Evolutionary conservation across 345 rosid genomes (phyloP), one percentile per base, ranked within the genome.

Genomic region (Rhizophora apiculata): DNA sequence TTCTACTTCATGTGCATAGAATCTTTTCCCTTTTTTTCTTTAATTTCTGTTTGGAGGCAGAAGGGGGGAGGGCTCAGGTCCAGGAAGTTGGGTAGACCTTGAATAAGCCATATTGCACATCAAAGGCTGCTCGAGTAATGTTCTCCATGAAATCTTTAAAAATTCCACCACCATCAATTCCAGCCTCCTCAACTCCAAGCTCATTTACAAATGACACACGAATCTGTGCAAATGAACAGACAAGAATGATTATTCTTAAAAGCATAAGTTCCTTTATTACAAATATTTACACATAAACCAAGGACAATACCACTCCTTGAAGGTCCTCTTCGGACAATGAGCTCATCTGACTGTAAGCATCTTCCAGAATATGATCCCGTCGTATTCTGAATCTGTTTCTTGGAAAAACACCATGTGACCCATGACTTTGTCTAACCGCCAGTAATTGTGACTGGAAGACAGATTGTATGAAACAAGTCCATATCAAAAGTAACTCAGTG

Each of bases 101-200:
- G 78, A 95, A 92, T 76, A 95, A 82, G 51, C 99, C 98, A 78
- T 92, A 92, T 78, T 95, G 99, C 77, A 90, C 96, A 78, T 92
- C 96, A 68, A 95, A 95, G 59, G 99, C 99, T 49, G 99, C 97
- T 69, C 90, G 89, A 58, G 96, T 86, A 64, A 95, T 95, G 73
- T 95, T 95, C 76, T 95, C 98, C 99, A 95, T 92, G 75, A 95
- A 95, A 86, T 95, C 99, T 85, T 95, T 95, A 82, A 95, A 95
- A 80, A 95, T 95, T 62, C 98, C 99, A 76, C 98, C 99, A 67
- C 99, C 99, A 82, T 95, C 99, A 71, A 95, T 92, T 63, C 99
- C 99, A 84, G 99, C 99, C 83, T 95, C 99, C 86, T 95, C 99
- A 64, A 89, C 99, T 78, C 99, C 99, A 73, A 90, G 87, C 83